phyloP scores from a whole-genome alignment of 495 filamentous ascomycete species.

The Sordaria brevicollis region DNA sequence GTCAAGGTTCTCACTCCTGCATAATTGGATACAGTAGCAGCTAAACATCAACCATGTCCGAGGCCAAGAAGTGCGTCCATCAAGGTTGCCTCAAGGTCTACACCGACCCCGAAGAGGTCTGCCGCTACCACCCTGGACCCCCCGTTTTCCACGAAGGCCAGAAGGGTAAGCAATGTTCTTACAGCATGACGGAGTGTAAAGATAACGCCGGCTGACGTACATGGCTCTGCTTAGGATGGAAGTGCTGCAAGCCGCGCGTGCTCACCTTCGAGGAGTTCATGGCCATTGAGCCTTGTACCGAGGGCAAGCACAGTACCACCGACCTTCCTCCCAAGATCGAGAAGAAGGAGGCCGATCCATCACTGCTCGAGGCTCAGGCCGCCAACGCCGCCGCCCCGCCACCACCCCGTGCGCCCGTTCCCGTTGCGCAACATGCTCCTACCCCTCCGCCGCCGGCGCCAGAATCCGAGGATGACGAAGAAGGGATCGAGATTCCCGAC shows the following conservation, averaged over 20 bases:
- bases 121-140: constrained; percentile 86
- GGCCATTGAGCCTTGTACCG: constrained; percentile 84
- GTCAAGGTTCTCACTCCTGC: not conserved
- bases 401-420: constrained; percentile 37
- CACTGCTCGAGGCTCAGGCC: constrained; percentile 22
- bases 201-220: not conserved
- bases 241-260: constrained; percentile 97
- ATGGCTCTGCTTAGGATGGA: constrained; percentile 72
- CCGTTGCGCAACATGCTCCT: constrained; percentile 43
- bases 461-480: constrained; percentile 85
- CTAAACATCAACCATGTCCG: constrained; percentile 38
- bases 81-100: constrained; percentile 89
- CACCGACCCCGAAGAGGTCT: constrained; percentile 73
- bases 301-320: constrained; percentile 82
- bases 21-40: not conserved
- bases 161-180: constrained; percentile 59
- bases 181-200: not conserved
- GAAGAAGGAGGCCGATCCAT: constrained; percentile 33
- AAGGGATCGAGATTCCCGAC: constrained; percentile 53
- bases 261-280: constrained; percentile 99
- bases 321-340: constrained; percentile 51
- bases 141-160: constrained; percentile 97
- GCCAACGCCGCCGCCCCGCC: constrained; percentile 31
- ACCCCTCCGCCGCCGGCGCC: constrained; percentile 55
- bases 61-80: constrained; percentile 81